Base-by-base conservation (phyloP, 2,329 filamentous ascomycete species). In the Fonsecaea erecta region DNA sequence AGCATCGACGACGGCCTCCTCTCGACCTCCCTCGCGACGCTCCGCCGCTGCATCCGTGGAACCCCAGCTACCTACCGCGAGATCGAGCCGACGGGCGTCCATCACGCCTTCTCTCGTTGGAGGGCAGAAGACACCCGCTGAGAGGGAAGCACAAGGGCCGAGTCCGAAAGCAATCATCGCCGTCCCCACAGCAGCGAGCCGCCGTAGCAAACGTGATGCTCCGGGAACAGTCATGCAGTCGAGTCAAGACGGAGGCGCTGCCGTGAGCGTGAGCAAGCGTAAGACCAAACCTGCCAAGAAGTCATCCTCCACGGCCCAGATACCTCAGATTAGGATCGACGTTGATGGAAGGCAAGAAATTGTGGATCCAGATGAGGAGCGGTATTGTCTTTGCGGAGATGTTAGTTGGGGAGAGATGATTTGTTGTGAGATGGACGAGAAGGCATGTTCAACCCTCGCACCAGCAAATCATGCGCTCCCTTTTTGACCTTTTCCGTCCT, bases 341-440 rank as follows among this genome's bases (percentile, higher is more conserved):
- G 79, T 82, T 65, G 79, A 82, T 58, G 81, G 80, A 0, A 80
- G 81, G 0, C 69, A 80, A 37, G 80, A 81, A 67, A 75, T 82
- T 68, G 84, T 88, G 63, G 86, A 88, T 73, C 84, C 85, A 0
- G 81, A 87, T 62, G 87, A 89, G 75, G 83, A 84, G 16, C 77
- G 83, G n/a, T 89, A 89, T 73, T 89, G 87, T 73, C 74, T 87
- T 48, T 89, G 87, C 71, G 84, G 84, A 43, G 85, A 88, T 70
- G 85, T 89, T 18, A 87, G 85, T 71, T 88, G 83, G 71, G 87
- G 87, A 32, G 83, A 82, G 40, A 89, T 89, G 87, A 86, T 89
- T 65, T 84, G 82, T 51, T 89, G 87, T 72, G 86, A 89, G 71
- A 86, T 88, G 70, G 82, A 83, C 59, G 83, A 86, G 71, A 83